Conservation (phyloP, 495 filamentous ascomycete species). For the Lentithecium fluviatile region DNA sequence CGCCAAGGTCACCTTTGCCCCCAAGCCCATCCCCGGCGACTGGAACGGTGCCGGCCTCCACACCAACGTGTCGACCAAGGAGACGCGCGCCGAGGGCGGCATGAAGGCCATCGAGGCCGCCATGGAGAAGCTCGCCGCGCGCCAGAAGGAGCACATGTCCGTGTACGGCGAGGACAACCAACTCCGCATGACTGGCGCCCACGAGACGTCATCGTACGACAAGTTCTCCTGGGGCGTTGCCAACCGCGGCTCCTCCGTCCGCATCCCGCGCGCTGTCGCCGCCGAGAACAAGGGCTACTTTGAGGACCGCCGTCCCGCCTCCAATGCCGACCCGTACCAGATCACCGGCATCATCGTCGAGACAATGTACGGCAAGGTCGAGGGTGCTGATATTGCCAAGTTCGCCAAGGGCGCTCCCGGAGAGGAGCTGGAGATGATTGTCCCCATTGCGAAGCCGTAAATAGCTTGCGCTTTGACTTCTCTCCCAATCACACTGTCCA, state of each 20-base stretch:
- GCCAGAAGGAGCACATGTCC: conserved; percentile 91
- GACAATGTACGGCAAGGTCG: conserved; percentile 53
- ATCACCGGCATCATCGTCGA: conserved; percentile 91
- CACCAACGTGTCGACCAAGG: conserved; percentile 86
- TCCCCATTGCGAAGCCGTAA: conserved; percentile 39
- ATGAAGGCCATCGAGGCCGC: conserved; percentile 87
- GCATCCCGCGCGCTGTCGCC: conserved; percentile 85
- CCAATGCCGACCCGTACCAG: conserved; percentile 95
- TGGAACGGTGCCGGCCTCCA: conserved; percentile 99
- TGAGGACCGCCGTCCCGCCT: conserved; percentile 92
- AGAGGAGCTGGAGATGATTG: conserved; percentile 37
- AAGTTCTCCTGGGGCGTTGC: conserved; percentile 94
- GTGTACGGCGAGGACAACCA: conserved; percentile 97
- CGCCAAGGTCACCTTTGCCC: conserved; percentile 91
- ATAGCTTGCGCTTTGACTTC: background rate
- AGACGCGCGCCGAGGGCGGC: conserved; percentile 86
- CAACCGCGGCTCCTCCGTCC: conserved; percentile 90
- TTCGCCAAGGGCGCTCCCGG: conserved; percentile 24
- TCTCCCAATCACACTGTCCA: background rate
- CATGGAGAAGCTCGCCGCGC: conserved; percentile 85
- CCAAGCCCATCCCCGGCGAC: conserved; percentile 97
- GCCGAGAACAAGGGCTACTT: conserved; percentile 98
- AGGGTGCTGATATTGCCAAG: conserved; percentile 42
- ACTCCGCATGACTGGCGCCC: conserved; percentile 84
- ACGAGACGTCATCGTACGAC: conserved; percentile 94